Base-by-base conservation (phyloP, 148 eudicot species). In the Nepenthes mirabilis region DNA sequence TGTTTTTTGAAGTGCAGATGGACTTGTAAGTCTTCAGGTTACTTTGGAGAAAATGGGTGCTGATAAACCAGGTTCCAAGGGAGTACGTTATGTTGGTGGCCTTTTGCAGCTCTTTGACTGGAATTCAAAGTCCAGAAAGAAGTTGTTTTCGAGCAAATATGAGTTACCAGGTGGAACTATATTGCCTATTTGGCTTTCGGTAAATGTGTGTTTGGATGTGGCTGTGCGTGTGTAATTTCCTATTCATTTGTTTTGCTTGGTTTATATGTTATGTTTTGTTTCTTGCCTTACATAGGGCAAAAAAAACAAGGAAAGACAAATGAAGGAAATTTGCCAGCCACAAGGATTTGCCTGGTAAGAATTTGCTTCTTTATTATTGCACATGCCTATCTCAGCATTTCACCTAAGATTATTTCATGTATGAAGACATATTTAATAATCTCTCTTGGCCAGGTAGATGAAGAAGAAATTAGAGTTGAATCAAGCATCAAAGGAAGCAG, bases 101-200 rank as follows among this genome's bases (percentile, higher is more conserved):
- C 88, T 93, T 76, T 65, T 93, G 63, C 95, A 93, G 81, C 77
- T 93, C 50, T 93, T 93, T 78, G 96, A 93, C 72, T 93, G 98
- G 98, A 93, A 93, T 68, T 81, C 87, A 40, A 93, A 93, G 79
- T 89, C 98, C 43, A 75, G 96, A 60, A 93, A 93, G 82, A 93
- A 83, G 74, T 70, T 88, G 74, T 93, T 86, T 64, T 75, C 89
- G 1, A 81, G 82, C 85, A 88, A 77, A 61, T 80, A 86, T 35
- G 88, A 88, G 70, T 62, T 72, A 57, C 78, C 88, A 65, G 97
- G 98, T 88, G 65, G 14, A 57, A 5, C 55, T 58, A 43, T 57
- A 62, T 52, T 65, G 36, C 33, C 61, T 3, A 14, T 47, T 11
- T 51, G 34, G 14, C n/a, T 55, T 8, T 60, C 33, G 35, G 34